Conservation (phyloP, 2,329 filamentous ascomycete genomes). For the Raffaelea albimanens region DNA sequence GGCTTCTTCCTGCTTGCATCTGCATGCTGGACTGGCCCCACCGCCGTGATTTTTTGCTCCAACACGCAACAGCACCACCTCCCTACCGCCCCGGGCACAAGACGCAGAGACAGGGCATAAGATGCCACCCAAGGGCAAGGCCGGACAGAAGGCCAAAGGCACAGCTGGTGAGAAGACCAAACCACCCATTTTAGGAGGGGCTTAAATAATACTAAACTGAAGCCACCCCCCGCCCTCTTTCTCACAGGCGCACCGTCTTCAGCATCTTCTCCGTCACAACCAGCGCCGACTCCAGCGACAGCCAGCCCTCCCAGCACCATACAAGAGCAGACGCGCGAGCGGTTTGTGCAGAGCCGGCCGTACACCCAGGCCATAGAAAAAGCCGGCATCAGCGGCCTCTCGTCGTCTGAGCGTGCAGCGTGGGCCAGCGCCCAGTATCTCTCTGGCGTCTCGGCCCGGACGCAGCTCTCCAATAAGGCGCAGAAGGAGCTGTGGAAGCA, state of each 20-base stretch:
- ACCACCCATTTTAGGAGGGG: too few species aligned
- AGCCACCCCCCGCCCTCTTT: background rate
- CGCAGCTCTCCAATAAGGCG: slow-evolving; percentile 30
- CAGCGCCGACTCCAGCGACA: slow-evolving; percentile 20
- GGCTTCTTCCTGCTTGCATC: too few species aligned
- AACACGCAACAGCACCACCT: background rate
- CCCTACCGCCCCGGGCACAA: too few species aligned
- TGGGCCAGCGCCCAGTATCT: slow-evolving; percentile 39
- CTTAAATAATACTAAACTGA: too few species aligned
- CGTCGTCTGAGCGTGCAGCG: slow-evolving; percentile 36
- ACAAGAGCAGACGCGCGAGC: slow-evolving; percentile 35
- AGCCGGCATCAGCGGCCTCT: slow-evolving; percentile 34
- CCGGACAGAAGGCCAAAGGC: slow-evolving; percentile 18
- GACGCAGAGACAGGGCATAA: slow-evolving; percentile 8
- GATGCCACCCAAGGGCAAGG: slow-evolving; percentile 25
- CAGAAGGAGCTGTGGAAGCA: slow-evolving; percentile 50
- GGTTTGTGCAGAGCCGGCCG: slow-evolving; percentile 41
- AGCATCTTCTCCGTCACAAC: slow-evolving; percentile 1
- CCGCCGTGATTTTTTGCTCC: background rate
- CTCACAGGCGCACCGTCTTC: background rate
- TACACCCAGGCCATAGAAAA: slow-evolving; percentile 34
- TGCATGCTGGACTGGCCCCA: too few species aligned
- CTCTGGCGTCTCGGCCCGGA: slow-evolving; percentile 26
- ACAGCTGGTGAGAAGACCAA: too few species aligned
- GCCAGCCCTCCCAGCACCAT: slow-evolving; percentile 32